Conservation (phyloP, 2,329 filamentous ascomycete species). For the Aspergillus persii region DNA sequence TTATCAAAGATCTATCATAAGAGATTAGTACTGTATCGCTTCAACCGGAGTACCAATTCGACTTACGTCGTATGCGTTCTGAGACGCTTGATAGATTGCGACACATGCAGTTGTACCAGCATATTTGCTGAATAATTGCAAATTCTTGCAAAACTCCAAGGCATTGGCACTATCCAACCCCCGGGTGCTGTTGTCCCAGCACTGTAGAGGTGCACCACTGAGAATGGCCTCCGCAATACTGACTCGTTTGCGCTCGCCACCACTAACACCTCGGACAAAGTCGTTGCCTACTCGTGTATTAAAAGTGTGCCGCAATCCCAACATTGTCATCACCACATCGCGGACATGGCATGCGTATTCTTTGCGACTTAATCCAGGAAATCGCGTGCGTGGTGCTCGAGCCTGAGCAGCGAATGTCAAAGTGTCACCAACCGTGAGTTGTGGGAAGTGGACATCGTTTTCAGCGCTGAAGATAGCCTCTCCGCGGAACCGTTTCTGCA, state of each 20-base stretch:
- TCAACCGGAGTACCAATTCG: background rate
- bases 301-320: background rate
- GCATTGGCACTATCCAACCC: background rate
- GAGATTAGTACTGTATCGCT: background rate
- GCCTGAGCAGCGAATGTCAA: background rate
- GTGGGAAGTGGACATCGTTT: background rate
- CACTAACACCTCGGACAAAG: background rate
- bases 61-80: constrained; percentile 49
- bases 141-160: background rate
- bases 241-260: constrained; percentile 52
- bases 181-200: background rate
- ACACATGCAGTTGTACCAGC: background rate
- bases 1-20: constrained; percentile 60
- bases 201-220: background rate
- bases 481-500: background rate
- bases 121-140: background rate
- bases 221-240: constrained; percentile 41
- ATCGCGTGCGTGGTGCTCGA: background rate
- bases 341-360: background rate
- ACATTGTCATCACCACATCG: background rate
- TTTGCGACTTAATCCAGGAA: background rate
- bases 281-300: background rate
- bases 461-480: background rate
- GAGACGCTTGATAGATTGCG: constrained; percentile 47
- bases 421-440: background rate